These are phyloP conservation scores for Diatrype stigma DNA, from an alignment of 2,329 filamentous ascomycete species.

Conservation along the genomic window DNA sequence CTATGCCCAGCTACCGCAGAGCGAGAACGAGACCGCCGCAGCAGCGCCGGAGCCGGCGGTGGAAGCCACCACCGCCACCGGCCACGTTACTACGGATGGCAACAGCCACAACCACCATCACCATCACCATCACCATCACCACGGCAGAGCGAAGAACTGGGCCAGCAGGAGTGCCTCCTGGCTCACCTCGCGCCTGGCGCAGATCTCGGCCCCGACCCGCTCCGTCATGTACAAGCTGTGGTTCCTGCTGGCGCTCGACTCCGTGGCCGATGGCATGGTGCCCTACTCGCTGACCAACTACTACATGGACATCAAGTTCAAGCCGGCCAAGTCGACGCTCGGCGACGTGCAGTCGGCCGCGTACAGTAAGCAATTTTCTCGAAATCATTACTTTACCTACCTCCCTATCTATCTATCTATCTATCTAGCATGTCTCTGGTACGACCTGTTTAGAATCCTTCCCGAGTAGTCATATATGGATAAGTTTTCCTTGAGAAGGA, in stretches of 20 bases:
- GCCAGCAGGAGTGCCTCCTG: conserved; percentile 15
- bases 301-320: conserved; percentile 54
- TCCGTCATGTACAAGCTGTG: conserved; percentile 60
- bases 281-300: conserved; percentile 54
- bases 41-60: conserved; percentile 2
- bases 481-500: too few relatives aligned
- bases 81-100: conserved; percentile 4
- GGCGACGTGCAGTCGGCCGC: conserved; percentile 43
- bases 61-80: conserved; percentile 7
- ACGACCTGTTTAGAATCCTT: too few relatives aligned
- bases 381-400: too few relatives aligned
- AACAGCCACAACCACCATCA: background rate
- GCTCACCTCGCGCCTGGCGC: conserved; percentile 37
- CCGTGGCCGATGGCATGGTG: conserved; percentile 63
- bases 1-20: conserved; percentile 17
- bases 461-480: too few relatives aligned
- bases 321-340: conserved; percentile 51
- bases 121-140: conserved; percentile 1
- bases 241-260: conserved; percentile 61
- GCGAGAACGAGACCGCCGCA: conserved; percentile 4
- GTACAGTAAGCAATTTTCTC: too few relatives aligned
- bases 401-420: too few relatives aligned
- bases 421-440: too few relatives aligned
- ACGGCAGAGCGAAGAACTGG: conserved; percentile 8
- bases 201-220: conserved; percentile 55